These are phyloP conservation scores for Curvularia sp. DNA, from an alignment of 2,329 filamentous ascomycete species.

Conservation along the genomic window DNA sequence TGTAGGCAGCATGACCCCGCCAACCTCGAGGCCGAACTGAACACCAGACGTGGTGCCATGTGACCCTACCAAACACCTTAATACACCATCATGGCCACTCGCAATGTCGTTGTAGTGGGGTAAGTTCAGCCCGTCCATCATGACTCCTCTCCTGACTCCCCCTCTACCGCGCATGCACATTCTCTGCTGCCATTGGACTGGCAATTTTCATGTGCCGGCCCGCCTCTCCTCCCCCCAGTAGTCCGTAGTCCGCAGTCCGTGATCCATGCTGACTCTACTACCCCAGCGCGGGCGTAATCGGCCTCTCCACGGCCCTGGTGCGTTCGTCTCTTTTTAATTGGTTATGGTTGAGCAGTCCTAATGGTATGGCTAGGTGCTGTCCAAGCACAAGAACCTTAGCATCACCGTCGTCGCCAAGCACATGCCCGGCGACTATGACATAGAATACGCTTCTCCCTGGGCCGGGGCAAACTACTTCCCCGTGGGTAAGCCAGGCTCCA, in stretches of 20 bases:
- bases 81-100: conserved; percentile 16
- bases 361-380: conserved; percentile 52
- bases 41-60: neutral
- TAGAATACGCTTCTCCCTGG: conserved; percentile 91
- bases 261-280: conserved; percentile 14
- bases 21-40: conserved; percentile 5
- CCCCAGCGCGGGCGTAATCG: conserved; percentile 68
- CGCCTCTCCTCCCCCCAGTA: neutral
- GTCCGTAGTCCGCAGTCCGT: neutral
- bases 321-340: too few species aligned
- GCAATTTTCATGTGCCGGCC: conserved; percentile 2
- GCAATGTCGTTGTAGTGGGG: conserved; percentile 59
- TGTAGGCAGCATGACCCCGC: conserved; percentile 20
- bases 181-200: neutral
- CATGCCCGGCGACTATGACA: conserved; percentile 91
- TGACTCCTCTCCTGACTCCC: neutral
- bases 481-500: conserved; percentile 52
- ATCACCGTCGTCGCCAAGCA: conserved; percentile 82
- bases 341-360: too few species aligned
- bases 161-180: neutral
- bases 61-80: conserved; percentile 13
- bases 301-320: conserved; percentile 67
- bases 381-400: conserved; percentile 61
- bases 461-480: conserved; percentile 80
- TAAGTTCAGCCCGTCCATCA: conserved; percentile 34